These are phyloP conservation scores for Gynochthodes officinalis DNA, from an alignment of 257 asterid genomes.

Conservation along the genomic window DNA sequence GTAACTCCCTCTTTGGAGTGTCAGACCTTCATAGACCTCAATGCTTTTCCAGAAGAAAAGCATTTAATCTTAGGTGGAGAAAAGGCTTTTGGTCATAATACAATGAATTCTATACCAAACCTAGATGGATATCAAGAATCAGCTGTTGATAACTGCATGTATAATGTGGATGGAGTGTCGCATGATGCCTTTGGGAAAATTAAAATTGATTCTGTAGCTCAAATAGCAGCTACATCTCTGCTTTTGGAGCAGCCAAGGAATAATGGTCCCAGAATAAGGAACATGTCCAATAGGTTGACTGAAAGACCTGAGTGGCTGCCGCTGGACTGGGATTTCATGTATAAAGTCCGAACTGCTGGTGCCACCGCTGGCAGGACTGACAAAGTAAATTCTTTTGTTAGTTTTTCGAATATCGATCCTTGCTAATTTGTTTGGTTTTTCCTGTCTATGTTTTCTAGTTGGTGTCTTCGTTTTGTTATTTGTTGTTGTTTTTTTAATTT, in stretches of 20 bases:
- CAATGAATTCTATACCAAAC: neutral
- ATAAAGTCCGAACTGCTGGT: neutral
- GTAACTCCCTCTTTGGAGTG: neutral
- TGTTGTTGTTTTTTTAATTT: no score
- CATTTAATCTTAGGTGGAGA: neutral
- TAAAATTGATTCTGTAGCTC: neutral
- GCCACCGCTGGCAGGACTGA: neutral
- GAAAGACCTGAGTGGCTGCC: slow-evolving; percentile 15
- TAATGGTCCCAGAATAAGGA: neutral
- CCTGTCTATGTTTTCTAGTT: neutral
- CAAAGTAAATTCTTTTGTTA: slow-evolving; percentile 11
- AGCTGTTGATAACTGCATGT: neutral
- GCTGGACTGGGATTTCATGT: neutral
- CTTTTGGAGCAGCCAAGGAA: neutral
- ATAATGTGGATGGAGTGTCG: neutral
- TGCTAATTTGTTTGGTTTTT: neutral
- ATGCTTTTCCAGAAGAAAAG: neutral
- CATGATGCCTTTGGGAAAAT: neutral
- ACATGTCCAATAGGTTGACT: neutral
- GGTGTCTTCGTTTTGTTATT: no score
- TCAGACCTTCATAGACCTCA: neutral
- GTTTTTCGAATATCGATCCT: neutral
- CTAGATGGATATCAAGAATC: neutral
- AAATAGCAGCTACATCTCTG: neutral
- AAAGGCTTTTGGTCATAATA: neutral